Evolutionary conservation across 306 rosid species (phyloP), one percentile per base, ranked within the genome.

Genomic region (Ammopiptanthus mongolicus): DNA sequence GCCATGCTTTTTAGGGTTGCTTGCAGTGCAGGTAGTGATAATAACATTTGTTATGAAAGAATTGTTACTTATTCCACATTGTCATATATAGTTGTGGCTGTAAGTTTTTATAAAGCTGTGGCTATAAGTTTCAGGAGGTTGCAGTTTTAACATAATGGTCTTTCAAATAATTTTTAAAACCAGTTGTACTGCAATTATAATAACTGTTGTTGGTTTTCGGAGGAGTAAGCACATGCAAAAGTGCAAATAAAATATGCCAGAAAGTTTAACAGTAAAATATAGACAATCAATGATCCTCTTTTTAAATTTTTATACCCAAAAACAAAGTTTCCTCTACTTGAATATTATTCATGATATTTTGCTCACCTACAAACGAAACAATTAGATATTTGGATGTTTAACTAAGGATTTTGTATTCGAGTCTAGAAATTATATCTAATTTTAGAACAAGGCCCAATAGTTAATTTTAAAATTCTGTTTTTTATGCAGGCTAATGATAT

Each of bases 1-100:
- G 67, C 98, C 98, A 3, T 93, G 97, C 83, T 93, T 93, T 81
- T 79, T 91, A 39, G 98, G 98, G 57, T 2, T 87, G 73, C 95
- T 93, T 76, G 97, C 98, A 29, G 82, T 93, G 18, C 84, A 93
- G 93, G 98, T 93, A 86, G 15, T 65, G 51, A 69, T 34, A 65
- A 51, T 37, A 41, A 36, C 47, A 25, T 25, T 59, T 28, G 15
- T 8, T 7, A 21, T 79, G 60, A 41, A 14, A 73, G 0, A 28
- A 46, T 72, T 53, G 3, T 4, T 65, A 18, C 48, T 13, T 25
- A 23, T 13, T 52, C 51, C 14, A 28, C 15, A 12, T 28, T 37
- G 48, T 29, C 12, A 63, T 41, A 6, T 62, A 37, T 70, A 15
- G 42, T 60, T 59, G 69, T 44, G 56, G 44, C 33, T 37, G 8